Base-by-base conservation (phyloP, 108 stramenopile genomes). In the Nannochloropsis gaditana region DNA sequence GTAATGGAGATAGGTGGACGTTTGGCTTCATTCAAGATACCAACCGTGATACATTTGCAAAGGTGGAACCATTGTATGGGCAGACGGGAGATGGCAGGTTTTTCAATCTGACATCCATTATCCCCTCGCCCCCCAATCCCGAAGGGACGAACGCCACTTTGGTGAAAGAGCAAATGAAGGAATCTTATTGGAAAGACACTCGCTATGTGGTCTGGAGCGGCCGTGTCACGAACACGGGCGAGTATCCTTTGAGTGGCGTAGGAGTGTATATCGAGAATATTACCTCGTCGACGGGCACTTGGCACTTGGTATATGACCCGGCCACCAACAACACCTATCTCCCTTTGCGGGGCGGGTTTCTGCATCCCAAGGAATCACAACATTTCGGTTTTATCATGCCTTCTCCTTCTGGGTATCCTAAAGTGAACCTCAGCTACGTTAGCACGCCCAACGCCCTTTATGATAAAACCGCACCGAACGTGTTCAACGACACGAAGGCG, bases 141-240 rank as follows among this genome's bases (percentile, higher is more conserved):
- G 59, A 73, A 4, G 59, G 59, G 59, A 73, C 59, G 3, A 2
- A 73, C 8, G 59, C 59, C 19, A n/a, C 3, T 4, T n/a, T 73
- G 59, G 59, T 73, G 59, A n/a, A 73, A n/a, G 59, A 73, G n/a
- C 19, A 73, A 4, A 2, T 73, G 59, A 73, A 73, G 59, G 59
- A 73, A n/a, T n/a, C 19, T n/a, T 73, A 73, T n/a, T 73, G 59
- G 59, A 73, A n/a, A n/a, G 59, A 73, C 59, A 15, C 15, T 15
- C 59, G 59, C 59, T 73, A 73, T n/a, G 59, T 73, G 59, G n/a
- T 73, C n/a, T 73, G 59, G 59, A 73, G 59, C n/a, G 59, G 59
- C 59, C 59, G 59, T 2, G 59, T 73, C 19, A 73, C 59, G 59
- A 73, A 73, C 6, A 73, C 8, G 59, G 59, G 59, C n/a, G 15